phyloP scores from a whole-genome alignment of 108 stramenopile genomes.

The Skeletonema marinoi region DNA sequence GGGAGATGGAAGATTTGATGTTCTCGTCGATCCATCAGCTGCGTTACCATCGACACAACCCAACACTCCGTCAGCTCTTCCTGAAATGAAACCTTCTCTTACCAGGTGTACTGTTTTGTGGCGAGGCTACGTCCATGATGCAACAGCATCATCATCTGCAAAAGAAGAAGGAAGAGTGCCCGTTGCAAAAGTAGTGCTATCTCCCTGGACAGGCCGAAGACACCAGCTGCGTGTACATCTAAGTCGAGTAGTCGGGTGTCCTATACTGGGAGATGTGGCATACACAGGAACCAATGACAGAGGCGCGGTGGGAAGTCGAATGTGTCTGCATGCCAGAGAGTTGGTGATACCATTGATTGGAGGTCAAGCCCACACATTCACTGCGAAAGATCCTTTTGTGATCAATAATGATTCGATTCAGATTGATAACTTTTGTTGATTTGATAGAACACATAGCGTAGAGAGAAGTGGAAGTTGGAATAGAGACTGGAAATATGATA shows the following conservation, averaged over 20 bases:
- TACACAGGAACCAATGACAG: constrained; percentile 52
- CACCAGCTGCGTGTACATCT: constrained; percentile 94
- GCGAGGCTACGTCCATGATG: constrained; percentile 27
- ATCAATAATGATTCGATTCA: constrained; percentile 7
- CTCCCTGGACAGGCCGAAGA: constrained; percentile 87
- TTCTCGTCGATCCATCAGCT: constrained; percentile 36
- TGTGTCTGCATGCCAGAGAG: constrained; percentile 82
- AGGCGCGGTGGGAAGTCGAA: constrained; percentile 47
- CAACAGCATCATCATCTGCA: background rate
- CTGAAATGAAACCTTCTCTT: constrained; percentile 69
- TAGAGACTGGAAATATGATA: no score
- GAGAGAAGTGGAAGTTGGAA: no score
- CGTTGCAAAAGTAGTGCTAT: constrained; percentile 80
- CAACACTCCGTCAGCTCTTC: background rate
- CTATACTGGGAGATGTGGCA: constrained; percentile 92
- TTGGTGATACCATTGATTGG: constrained; percentile 51
- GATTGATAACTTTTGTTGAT: constrained; percentile 1
- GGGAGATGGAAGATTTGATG: constrained; percentile 44
- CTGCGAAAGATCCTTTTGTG: constrained; percentile 58
- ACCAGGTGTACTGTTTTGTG: constrained; percentile 74
- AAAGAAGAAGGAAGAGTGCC: background rate
- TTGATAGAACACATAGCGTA: no score
- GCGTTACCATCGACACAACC: background rate
- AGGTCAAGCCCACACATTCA: constrained; percentile 30
- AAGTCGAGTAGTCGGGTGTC: constrained; percentile 74